Evolutionary conservation across 352 stramenopile species (phyloP).

Genomic region (Phytophthora sp.): DNA sequence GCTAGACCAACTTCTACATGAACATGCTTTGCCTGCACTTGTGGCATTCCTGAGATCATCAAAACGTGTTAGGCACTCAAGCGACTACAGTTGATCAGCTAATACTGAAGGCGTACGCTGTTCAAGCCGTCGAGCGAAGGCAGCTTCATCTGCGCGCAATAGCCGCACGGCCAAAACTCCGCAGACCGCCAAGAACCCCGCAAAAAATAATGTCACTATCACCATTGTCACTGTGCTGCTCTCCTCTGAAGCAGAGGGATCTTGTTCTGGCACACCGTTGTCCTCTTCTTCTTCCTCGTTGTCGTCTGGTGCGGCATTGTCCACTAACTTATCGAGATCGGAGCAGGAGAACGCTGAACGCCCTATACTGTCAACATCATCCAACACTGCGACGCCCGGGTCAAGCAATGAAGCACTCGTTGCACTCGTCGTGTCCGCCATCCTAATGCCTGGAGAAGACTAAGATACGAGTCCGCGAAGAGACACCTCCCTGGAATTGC

Average conservation of each 20-base stretch:
- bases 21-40: conserved; percentile 43
- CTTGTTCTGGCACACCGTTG: background rate
- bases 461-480: background rate
- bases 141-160: conserved; percentile 7
- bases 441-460: background rate
- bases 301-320: background rate
- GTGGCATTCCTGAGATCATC: conserved; percentile 13
- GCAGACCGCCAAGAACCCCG: background rate
- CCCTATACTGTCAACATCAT: background rate
- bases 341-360: conserved; percentile 5
- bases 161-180: conserved; percentile 5
- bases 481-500: background rate
- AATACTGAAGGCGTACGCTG: background rate
- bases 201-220: conserved; percentile 3
- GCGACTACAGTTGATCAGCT: background rate
- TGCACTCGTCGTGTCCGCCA: background rate
- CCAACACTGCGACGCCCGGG: background rate
- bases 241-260: background rate
- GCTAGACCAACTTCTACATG: conserved; percentile 37
- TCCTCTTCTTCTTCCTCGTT: background rate
- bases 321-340: background rate
- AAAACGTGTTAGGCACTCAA: background rate
- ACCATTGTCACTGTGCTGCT: background rate
- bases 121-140: conserved; percentile 3
- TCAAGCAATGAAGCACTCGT: background rate